Conservation (phyloP, 371 early-diverging fungal genomes). For the Mortierella sp. region DNA sequence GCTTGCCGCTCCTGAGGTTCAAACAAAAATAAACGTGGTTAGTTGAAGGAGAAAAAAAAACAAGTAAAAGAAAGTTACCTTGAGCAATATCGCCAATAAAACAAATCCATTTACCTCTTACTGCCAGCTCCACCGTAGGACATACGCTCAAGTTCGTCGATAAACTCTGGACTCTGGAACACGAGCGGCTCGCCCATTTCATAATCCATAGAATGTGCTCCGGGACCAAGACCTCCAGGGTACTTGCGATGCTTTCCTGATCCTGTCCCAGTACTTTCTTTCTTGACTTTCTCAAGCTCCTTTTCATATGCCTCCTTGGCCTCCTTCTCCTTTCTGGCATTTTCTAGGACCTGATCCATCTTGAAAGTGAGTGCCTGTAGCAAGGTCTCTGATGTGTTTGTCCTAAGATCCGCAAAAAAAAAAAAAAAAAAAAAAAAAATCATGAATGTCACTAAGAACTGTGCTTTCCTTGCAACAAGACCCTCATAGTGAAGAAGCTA, state of each 20-base stretch:
- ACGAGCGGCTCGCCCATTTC: constrained; percentile 37
- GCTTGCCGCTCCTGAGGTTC: constrained; percentile 42
- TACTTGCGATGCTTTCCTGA: constrained; percentile 43
- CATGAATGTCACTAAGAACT: not conserved
- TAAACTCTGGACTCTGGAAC: constrained; percentile 46
- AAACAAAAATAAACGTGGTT: not conserved
- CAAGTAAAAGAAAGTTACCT: not conserved
- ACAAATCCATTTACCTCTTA: constrained; percentile 27
- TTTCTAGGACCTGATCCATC: constrained; percentile 66
- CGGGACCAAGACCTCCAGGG: constrained; percentile 11
- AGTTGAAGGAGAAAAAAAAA: not conserved
- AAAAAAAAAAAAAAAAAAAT: not conserved
- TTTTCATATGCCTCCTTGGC: constrained; percentile 59
- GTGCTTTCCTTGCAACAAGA: too few relatives aligned
- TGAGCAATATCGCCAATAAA: too few relatives aligned
- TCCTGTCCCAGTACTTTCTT: constrained; percentile 41
- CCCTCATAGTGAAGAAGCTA: too few relatives aligned
- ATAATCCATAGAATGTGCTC: constrained; percentile 41
- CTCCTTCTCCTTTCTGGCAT: constrained; percentile 67
- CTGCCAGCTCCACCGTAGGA: constrained; percentile 15
- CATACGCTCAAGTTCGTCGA: constrained; percentile 31
- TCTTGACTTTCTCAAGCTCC: constrained; percentile 59
- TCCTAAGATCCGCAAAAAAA: constrained; percentile 33
- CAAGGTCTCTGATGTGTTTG: constrained; percentile 61
- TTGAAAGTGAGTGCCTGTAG: constrained; percentile 72